These are phyloP conservation scores for Geotrichum macrosporum DNA, from an alignment of 1,139 yeast species.

Conservation along the genomic window DNA sequence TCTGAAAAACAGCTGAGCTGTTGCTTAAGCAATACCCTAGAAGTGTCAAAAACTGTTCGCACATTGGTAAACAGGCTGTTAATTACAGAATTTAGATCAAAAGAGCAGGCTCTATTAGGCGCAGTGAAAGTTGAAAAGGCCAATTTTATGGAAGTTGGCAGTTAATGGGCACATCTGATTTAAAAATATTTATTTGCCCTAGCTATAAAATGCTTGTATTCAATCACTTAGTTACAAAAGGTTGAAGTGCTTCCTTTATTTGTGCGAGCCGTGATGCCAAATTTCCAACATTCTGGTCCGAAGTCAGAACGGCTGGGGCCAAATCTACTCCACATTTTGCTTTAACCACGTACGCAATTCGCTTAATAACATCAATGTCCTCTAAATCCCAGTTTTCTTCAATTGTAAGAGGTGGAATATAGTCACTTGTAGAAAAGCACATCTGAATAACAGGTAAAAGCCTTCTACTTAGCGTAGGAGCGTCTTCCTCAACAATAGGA, in stretches of 20 bases:
- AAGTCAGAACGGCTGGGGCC: constrained; percentile 35
- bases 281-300: constrained; percentile 32
- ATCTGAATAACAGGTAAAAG: constrained; percentile 30
- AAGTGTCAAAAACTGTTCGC: constrained; percentile 13
- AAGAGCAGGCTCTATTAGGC: constrained; percentile 14
- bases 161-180: neutral
- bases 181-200: constrained; percentile 3
- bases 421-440: constrained; percentile 27
- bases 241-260: constrained; percentile 33
- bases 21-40: constrained; percentile 8
- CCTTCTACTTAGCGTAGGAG: constrained; percentile 36
- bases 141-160: constrained; percentile 6
- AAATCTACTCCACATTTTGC: constrained; percentile 36
- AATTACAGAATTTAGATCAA: constrained; percentile 17
- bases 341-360: constrained; percentile 34
- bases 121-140: constrained; percentile 1
- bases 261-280: constrained; percentile 33
- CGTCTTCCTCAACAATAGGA: constrained; percentile 21
- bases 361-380: constrained; percentile 30
- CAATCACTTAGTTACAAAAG: constrained; percentile 23
- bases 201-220: no score
- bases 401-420: constrained; percentile 27
- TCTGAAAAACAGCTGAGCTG: constrained; percentile 23
- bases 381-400: constrained; percentile 32
- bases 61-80: constrained; percentile 16